Conservation (phyloP, 2,329 filamentous ascomycete genomes). For the Bipolaris victoriae region DNA sequence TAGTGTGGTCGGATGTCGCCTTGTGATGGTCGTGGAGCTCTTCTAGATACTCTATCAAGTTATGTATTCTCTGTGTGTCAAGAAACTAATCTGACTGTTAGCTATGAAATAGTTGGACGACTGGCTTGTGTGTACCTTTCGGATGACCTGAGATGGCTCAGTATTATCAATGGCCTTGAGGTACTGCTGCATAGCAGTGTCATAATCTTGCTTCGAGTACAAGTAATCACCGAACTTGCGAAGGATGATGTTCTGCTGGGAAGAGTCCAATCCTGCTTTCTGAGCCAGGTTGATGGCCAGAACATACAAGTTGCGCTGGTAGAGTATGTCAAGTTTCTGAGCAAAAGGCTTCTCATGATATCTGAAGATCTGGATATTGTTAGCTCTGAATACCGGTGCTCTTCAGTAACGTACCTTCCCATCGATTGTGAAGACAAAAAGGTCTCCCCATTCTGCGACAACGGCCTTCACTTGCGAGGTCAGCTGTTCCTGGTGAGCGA, state of each 20-base stretch:
- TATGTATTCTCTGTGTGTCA: conserved; percentile 96
- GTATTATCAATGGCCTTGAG: conserved; percentile 95
- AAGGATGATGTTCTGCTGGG: conserved; percentile 90
- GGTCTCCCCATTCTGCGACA: conserved; percentile 86
- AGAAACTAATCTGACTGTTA: conserved; percentile 67
- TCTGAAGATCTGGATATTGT: conserved; percentile 69
- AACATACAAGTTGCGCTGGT: conserved; percentile 90
- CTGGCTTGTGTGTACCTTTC: conserved; percentile 65
- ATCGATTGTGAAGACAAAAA: conserved; percentile 89
- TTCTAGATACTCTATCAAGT: conserved; percentile 95
- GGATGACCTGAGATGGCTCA: conserved; percentile 93
- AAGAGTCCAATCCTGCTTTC: conserved; percentile 78
- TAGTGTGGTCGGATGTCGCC: conserved; percentile 94
- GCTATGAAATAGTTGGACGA: neutral
- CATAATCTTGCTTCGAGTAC: conserved; percentile 94
- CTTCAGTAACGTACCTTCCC: conserved; percentile 71
- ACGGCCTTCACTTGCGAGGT: conserved; percentile 79
- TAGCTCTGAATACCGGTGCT: conserved; percentile 10
- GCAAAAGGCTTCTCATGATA: conserved; percentile 91
- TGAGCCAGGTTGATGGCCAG: conserved; percentile 91
- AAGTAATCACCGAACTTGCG: conserved; percentile 92
- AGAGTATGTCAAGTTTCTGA: conserved; percentile 90
- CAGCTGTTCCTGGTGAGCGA: conserved; percentile 86
- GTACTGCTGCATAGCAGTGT: conserved; percentile 99
- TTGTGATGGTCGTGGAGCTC: conserved; percentile 93